Evolutionary conservation across 2,329 filamentous ascomycete genomes (phyloP).

Genomic region (Botrytis aclada): DNA sequence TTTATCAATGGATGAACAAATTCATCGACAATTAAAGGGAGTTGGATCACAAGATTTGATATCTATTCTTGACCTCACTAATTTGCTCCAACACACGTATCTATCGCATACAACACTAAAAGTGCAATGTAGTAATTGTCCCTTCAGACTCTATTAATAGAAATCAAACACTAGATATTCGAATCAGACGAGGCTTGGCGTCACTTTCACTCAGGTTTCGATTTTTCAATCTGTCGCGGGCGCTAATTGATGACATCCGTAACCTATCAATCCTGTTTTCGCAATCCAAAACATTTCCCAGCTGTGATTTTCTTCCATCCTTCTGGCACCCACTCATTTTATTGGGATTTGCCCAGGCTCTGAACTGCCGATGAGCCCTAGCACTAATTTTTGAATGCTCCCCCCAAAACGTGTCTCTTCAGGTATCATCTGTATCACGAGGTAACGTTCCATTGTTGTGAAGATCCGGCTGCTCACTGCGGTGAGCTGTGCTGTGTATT

Average conservation of each 20-base stretch:
- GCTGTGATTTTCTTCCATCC: conserved; percentile 4
- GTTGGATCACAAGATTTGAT: not conserved
- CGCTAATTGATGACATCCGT: conserved; percentile 19
- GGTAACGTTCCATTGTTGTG: conserved; percentile 17
- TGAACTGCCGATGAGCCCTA: not conserved
- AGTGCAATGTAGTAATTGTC: not conserved
- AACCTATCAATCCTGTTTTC: not conserved
- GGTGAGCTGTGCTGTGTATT: not conserved
- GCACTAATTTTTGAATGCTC: not conserved
- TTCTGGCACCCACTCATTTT: conserved; percentile 1
- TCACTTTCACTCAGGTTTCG: not conserved
- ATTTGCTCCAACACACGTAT: not conserved
- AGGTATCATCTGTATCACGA: not conserved
- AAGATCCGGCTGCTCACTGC: not conserved
- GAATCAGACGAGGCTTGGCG: not conserved
- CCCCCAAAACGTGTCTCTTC: not conserved
- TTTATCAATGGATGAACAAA: not conserved
- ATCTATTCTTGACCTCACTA: not conserved
- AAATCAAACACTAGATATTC: not conserved
- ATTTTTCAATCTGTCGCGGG: not conserved
- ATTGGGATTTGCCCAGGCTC: not conserved
- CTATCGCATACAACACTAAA: not conserved
- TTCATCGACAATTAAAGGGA: no score
- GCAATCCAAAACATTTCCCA: conserved; percentile 1
- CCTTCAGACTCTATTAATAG: conserved; percentile 2